Conservation (phyloP, 495 filamentous ascomycete species). For the Mytilinidion resinicola region DNA sequence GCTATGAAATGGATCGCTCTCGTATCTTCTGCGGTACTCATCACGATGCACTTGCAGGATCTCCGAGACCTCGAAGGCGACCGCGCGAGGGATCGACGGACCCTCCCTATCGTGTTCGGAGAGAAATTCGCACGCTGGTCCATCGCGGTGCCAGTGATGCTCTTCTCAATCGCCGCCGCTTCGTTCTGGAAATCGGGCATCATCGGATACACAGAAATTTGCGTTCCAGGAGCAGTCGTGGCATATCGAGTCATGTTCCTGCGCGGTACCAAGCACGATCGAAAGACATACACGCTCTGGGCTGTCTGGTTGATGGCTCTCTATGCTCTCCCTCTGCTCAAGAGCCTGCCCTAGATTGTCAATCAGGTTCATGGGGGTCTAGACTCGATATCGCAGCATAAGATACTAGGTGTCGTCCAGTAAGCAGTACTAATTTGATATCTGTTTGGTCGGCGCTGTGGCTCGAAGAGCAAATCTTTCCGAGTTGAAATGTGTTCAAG, state of each 20-base stretch:
- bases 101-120: slow-evolving; percentile 41
- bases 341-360: too few relatives aligned
- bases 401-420: too few relatives aligned
- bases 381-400: too few relatives aligned
- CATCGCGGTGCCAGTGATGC: slow-evolving; percentile 34
- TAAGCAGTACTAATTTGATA: too few relatives aligned
- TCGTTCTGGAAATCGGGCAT: slow-evolving; percentile 35
- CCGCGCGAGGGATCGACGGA: slow-evolving; percentile 37
- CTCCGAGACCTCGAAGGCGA: slow-evolving; percentile 47
- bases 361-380: too few relatives aligned
- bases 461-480: too few relatives aligned
- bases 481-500: too few relatives aligned
- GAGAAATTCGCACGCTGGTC: slow-evolving; percentile 38
- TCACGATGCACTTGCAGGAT: slow-evolving; percentile 50
- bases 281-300: slow-evolving; percentile 9
- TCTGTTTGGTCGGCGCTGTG: too few relatives aligned
- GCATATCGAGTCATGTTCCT: neutral
- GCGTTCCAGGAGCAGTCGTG: neutral
- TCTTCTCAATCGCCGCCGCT: slow-evolving; percentile 41
- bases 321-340: slow-evolving; percentile 4
- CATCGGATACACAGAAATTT: neutral
- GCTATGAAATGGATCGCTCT: slow-evolving; percentile 42
- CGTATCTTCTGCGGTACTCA: slow-evolving; percentile 41
- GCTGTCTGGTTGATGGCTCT: slow-evolving; percentile 4
- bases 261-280: neutral